Percentiles rank a stretch among this genome's conserved stretches.
Evolutionary conservation across 495 filamentous ascomycete species (phyloP).

Genomic region (Trichoderma virens): DNA sequence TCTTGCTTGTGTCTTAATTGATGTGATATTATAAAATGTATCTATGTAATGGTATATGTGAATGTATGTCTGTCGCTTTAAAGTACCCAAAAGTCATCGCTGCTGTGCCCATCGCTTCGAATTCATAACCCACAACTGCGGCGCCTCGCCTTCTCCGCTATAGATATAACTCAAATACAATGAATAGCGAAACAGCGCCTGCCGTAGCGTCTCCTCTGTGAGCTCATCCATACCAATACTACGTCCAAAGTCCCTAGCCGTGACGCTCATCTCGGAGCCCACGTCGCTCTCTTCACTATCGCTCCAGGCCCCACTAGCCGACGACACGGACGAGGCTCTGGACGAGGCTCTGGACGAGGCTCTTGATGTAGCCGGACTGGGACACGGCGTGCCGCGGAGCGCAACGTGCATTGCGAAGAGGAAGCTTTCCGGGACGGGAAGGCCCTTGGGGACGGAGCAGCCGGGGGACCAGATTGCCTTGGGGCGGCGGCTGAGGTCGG

Average conservation of each 20-base stretch:
- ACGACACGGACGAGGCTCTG: neutral
- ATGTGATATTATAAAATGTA: neutral
- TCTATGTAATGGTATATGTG: too few relatives aligned
- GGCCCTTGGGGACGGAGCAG: neutral
- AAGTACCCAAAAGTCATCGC: neutral
- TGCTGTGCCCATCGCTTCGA: neutral
- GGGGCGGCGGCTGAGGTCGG: conserved; percentile 5
- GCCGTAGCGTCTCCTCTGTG: conserved; percentile 15
- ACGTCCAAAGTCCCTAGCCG: neutral
- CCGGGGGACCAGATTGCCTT: conserved; percentile 5
- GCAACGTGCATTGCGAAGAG: neutral
- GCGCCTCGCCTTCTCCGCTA: neutral
- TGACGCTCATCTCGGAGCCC: neutral
- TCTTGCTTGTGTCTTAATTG: neutral
- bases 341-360: neutral
- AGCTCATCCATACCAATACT: conserved; percentile 17
- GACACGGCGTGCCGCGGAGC: conserved; percentile 12
- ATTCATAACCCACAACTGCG: conserved; percentile 9
- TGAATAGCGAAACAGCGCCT: conserved; percentile 16
- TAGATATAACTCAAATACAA: conserved; percentile 14
- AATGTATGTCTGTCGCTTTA: too few relatives aligned
- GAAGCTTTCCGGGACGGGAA: neutral
- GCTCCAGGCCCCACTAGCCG: neutral
- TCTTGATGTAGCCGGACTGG: neutral
- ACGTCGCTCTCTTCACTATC: neutral